These are phyloP conservation scores for Aspergillus thermomutatus DNA, from an alignment of 2,329 filamentous ascomycete species.

Conservation along the genomic window DNA sequence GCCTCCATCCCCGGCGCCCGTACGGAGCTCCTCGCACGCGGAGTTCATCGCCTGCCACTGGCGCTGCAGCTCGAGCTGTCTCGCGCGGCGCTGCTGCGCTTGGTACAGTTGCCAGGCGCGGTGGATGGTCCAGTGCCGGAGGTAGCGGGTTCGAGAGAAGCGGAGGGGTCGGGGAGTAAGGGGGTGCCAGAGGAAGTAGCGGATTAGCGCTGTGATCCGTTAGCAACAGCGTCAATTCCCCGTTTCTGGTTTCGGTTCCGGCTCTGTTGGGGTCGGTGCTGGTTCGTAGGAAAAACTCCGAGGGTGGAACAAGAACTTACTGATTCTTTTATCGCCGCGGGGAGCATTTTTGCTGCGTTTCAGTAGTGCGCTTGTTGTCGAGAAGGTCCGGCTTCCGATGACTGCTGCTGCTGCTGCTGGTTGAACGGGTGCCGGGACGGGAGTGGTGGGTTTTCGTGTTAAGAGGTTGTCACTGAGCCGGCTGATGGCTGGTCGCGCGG, in stretches of 20 bases:
- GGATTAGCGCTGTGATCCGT: constrained; percentile 54
- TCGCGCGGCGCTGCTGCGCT: constrained; percentile 61
- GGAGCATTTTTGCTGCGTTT: constrained; percentile 36
- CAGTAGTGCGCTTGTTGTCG: constrained; percentile 36
- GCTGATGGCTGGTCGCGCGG: constrained; percentile 23
- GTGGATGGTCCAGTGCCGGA: constrained; percentile 99
- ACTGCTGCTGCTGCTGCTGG: constrained; percentile 9
- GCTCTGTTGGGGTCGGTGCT: too few relatives aligned
- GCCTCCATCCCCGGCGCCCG: constrained; percentile 48
- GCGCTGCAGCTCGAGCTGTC: constrained; percentile 69
- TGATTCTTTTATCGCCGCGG: constrained; percentile 41
- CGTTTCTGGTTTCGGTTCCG: too few relatives aligned
- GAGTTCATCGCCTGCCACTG: constrained; percentile 77
- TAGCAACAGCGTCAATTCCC: constrained; percentile 9
- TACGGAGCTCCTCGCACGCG: constrained; percentile 79
- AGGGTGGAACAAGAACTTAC: constrained; percentile 31
- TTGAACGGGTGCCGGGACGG: constrained; percentile 18
- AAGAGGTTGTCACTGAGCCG: constrained; percentile 1
- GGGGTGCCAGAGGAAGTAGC: constrained; percentile 68
- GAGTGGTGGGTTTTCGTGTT: constrained; percentile 21
- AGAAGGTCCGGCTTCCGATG: constrained; percentile 29
- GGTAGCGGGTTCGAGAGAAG: constrained; percentile 79
- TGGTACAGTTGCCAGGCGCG: constrained; percentile 86
- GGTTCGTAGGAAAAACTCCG: neutral
- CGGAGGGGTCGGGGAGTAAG: constrained; percentile 72